Evolutionary conservation across 345 rosid species (phyloP), one percentile per base, ranked within the genome.

Genomic region (Eucalyptus cloeziana): DNA sequence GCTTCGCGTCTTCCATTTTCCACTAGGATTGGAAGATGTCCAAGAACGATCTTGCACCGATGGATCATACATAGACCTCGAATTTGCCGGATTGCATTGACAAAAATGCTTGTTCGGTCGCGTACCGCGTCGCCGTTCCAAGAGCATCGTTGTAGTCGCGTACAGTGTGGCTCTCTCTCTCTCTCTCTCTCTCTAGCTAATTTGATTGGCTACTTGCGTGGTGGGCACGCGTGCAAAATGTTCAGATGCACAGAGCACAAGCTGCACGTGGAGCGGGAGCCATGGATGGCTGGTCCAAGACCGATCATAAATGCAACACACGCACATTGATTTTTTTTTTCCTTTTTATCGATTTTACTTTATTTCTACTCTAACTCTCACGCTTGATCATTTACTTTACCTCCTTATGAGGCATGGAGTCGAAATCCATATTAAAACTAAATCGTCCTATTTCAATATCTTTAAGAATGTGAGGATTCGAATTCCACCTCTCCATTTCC

Each of bases 391-490:
- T 52, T 52, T 51, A 4, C 0, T 1, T 51, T 51, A 51, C 4
- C 8, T 16, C 2, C 2, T 51, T 16, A 51, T 7, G 7, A 1
- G 17, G 17, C 9, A 51, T 17, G 56, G 4, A 19, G 21, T 52
- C 0, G 1, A 52, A 52, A 7, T 0, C 0, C 3, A 3, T 8
- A 19, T 4, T 3, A 52, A 52, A 52, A 52, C 0, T 17, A 52
- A 52, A 19, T 52, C 0, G 0, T 52, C 1, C 4, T 0, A 52
- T 5, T 0, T 19, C 0, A 52, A 52, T 2, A 0, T 7, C 0
- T 52, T 7, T 52, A 52, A 52, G 1, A 52, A 3, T 0, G 2
- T 52, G 24, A 19, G 2, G 21, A 52, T 52, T 52, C 4, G 8
- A 52, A 52, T 1, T 52, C 0, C 2, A 52, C 2, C 0, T 7